Base-by-base conservation (phyloP, 1,284 basidiomycete species). In the Trichosporon sp. region DNA sequence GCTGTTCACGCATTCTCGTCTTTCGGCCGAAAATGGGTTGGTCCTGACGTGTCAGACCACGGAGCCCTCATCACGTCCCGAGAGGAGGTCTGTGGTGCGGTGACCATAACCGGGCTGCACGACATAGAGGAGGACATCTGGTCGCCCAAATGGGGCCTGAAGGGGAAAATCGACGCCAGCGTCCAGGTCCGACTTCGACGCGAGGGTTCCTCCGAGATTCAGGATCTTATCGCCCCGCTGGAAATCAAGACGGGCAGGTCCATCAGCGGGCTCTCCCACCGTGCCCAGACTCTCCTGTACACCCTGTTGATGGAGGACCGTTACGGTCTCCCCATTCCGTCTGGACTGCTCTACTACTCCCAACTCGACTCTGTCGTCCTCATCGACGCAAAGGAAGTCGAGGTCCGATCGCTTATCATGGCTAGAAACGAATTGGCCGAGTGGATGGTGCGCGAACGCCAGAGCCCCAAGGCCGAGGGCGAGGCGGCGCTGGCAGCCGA, bases 101-200 rank as follows among this genome's bases (percentile, higher is more conserved):
- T 96, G 0, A 91, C 92, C 0, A 89, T 98, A 65, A 86, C 87
- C 9, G 85, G 89, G 27, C 81, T 95, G 1, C 87, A 92, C 72
- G 95, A 95, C 69, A 87, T 97, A 51, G 97, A 99, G 84, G 96
- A 99, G 80, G 95, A 98, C 75, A 96, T 99, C 71, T 97, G 93
- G 91, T 95, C 92, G 0, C 95, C 97, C 0, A 91, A 90, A 12
- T 97, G 92, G 78, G 97, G 96, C 0, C 86, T 99, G 47, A 98
- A 96, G 80, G 97, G 96, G 25, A 98, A 98, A 82, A 85, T 99
- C 21, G 96, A 99, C 76, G 95, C 92, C 0, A 93, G 91, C 3
- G 89, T 98, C 0, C 88, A 93, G 75, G 88, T 88, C 0, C 81
- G 87, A 12, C 86, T 93, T 35, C 81, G 87, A 8, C 72, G 72